Evolutionary conservation across 2,329 filamentous ascomycete species (phyloP), one percentile per base, ranked within the genome.

Genomic region (Ambrosiella beaveri): DNA sequence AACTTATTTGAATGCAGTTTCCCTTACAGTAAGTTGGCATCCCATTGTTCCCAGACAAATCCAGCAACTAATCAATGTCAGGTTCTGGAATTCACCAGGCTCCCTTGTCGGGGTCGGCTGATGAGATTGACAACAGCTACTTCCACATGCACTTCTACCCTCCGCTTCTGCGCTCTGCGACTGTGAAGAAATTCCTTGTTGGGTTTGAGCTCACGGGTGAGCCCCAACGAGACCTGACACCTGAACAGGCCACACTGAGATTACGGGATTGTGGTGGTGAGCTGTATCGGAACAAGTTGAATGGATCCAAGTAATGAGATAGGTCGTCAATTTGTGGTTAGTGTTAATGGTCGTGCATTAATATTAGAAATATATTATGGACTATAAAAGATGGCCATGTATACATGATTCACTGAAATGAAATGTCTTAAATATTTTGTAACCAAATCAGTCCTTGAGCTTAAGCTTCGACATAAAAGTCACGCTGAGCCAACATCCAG

Each of bases 71-170:
- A 27, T 27, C 27, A 27, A 27, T 27, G 27, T 1, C 60, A 84
- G 81, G 86, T 70, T 97, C 95, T 68, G 93, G 93, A 47, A 82
- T 98, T 59, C 93, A 98, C 69, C 93, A 98, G 73, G 91, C 93
- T 15, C 93, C 93, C 2, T 76, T 98, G 6, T 80, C 85, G 35
- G 89, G 88, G 19, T 85, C 80, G 0, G 77, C 81, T 1, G 88
- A 94, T 62, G 91, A 97, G 69, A 79, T 91, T 57, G 86, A 95
- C 65, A 82, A 82, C 61, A 88, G 87, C 64, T 91, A 95, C 71
- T 82, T 98, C 67, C 93, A 98, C 70, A 84, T 98, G 74, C 93
- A 98, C 73, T 98, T 98, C 71, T 97, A 96, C 69, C 93, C 93
- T 47, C 93, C 93, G 11, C 75, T 98, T 52, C 75, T 98, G 63